A percentile compares a stretch with the other conserved stretches of the same genome.
phyloP scores from a whole-genome alignment of 2,329 filamentous ascomycete species.

The Phoma sp. region DNA sequence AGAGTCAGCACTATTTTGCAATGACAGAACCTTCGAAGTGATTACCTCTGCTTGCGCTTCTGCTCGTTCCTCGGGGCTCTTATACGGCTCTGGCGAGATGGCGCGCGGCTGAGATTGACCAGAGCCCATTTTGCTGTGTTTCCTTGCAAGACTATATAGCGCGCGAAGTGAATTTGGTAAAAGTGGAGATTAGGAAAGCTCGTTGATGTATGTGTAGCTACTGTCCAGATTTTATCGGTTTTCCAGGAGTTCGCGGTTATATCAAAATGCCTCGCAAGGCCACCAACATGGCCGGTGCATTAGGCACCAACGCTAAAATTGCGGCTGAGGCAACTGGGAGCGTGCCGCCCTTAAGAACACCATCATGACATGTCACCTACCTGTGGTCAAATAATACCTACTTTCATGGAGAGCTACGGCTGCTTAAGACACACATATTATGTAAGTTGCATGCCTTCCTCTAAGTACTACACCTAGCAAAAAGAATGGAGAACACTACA shows the following conservation, averaged over 20 bases:
- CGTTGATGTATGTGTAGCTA: too few relatives aligned
- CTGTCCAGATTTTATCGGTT: not conserved
- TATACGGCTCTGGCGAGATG: slow-evolving; percentile 27
- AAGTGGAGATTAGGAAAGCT: not conserved
- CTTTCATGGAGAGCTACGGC: too few relatives aligned
- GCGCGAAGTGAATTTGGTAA: not conserved
- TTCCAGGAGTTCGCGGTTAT: not conserved
- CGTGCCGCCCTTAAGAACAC: too few relatives aligned
- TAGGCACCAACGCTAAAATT: slow-evolving; percentile 10
- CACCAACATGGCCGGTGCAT: slow-evolving; percentile 6
- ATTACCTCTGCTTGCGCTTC: slow-evolving; percentile 33
- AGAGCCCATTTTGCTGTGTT: slow-evolving; percentile 31
- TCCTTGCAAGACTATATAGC: not conserved
- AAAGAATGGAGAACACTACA: too few relatives aligned
- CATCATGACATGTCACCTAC: too few relatives aligned
- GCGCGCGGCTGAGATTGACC: slow-evolving; percentile 27
- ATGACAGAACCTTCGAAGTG: not conserved
- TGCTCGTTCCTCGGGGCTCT: slow-evolving; percentile 32
- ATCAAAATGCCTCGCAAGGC: slow-evolving; percentile 5
- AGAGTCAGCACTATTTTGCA: slow-evolving; percentile 3
- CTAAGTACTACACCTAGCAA: too few relatives aligned
- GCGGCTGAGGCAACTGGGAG: too few relatives aligned
- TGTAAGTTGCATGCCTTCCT: too few relatives aligned
- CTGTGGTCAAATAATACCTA: too few relatives aligned
- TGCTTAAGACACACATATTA: too few relatives aligned